Base-by-base conservation (phyloP, 2,329 filamentous ascomycete species). In the Colletotrichum noveboracense region DNA sequence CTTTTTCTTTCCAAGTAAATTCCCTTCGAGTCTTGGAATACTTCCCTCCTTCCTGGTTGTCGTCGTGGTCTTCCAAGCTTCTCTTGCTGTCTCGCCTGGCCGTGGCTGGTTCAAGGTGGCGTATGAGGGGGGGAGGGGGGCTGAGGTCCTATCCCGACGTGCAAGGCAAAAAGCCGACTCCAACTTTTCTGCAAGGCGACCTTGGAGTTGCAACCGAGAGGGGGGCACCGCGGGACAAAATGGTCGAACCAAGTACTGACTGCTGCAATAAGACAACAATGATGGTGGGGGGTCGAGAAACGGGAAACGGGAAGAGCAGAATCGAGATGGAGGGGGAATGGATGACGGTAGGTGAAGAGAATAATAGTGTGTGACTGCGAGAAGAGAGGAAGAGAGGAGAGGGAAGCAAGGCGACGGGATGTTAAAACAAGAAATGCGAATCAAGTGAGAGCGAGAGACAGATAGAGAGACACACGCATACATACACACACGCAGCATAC, bases 71-170 rank as follows among this genome's bases (percentile, higher is more conserved):
- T 73, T 73, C 62, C 72, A 72, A 60, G 68, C 64, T 64, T 62
- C 34, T 38, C 8, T 48, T 52, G 6, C 56, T 48, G 21, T 52
- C 12, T 70, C 26, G 56, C 34, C 38, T 58, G 43, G 43, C 24
- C 56, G 67, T 73, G 64, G 70, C 70, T 75, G 64, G 61, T 65
- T 26, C 24, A 48, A 48, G 36, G 70, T 73, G 74, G 62, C 55
- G 73, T 67, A n/a, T 26, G 58, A 30, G 16, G 16, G 18, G 18
- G 58, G 24, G 16, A 16, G 28, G 18, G 62, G 58, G 34, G 56
- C 58, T 58, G 70, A 75, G 62, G 74, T 74, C 70, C 68, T 75
- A 72, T 67, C 62, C 62, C 69, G 62, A 67, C 16, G 32, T 43
- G 48, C 30, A 43, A 43, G 32, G 34, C 24, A 70, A 30, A 30